A percentile compares a stretch with the other conserved stretches of the same genome.
These are phyloP conservation scores for Mycosphaerella sp. DNA, from an alignment of 2,329 filamentous ascomycete species.

Conservation along the genomic window DNA sequence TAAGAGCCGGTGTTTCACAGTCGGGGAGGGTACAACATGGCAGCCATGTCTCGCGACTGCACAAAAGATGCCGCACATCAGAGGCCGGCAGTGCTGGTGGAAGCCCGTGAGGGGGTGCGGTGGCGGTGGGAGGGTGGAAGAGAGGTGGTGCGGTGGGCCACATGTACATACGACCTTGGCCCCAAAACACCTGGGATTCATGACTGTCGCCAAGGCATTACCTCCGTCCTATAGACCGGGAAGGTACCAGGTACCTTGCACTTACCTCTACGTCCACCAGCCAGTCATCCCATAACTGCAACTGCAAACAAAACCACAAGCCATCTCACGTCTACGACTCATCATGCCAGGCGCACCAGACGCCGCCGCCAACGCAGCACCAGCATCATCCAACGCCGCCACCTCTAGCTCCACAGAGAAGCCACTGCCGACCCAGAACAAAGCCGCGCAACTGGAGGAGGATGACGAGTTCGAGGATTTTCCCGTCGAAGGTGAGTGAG, in stretches of 20 bases:
- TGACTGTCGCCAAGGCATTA: neutral
- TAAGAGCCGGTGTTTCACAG: slow-evolving; percentile 23
- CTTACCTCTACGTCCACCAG: neutral
- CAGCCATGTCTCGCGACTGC: slow-evolving; percentile 24
- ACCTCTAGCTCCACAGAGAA: slow-evolving; percentile 36
- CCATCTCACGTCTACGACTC: neutral
- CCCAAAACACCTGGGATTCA: too few relatives aligned
- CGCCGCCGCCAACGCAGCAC: slow-evolving; percentile 27
- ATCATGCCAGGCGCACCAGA: slow-evolving; percentile 8
- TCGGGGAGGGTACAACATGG: slow-evolving; percentile 20
- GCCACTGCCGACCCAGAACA: slow-evolving; percentile 54
- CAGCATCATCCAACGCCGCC: slow-evolving; percentile 40
- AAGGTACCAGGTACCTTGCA: too few relatives aligned
- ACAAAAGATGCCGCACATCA: slow-evolving; percentile 36
- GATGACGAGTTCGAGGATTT: slow-evolving; percentile 99
- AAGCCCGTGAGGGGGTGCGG: neutral
- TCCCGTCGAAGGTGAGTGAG: slow-evolving; percentile 72
- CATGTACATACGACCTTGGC: neutral
- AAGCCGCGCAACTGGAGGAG: slow-evolving; percentile 69
- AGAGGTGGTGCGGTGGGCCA: neutral
- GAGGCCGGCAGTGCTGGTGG: neutral
- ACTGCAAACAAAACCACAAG: neutral
- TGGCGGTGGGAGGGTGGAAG: neutral
- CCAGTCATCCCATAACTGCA: neutral
- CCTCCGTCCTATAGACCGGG: neutral